Percentiles rank a stretch among this genome's conserved stretches.
phyloP scores from a whole-genome alignment of 2,329 filamentous ascomycete genomes.

The Blumeria hordei region DNA sequence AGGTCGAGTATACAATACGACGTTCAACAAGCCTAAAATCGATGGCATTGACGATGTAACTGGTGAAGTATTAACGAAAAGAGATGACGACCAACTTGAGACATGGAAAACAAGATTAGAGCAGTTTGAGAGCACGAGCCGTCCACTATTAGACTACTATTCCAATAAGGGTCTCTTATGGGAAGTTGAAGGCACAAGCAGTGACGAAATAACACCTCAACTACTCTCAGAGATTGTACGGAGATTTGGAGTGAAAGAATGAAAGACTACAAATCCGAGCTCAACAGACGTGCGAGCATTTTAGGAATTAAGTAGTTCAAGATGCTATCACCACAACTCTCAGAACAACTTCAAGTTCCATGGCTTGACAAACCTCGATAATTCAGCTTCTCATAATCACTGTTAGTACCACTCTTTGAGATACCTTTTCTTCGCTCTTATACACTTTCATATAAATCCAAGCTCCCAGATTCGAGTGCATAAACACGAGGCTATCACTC shows the following conservation, averaged over 20 bases:
- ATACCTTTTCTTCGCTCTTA: too few relatives aligned
- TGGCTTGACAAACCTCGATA: too few relatives aligned
- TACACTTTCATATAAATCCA: too few relatives aligned
- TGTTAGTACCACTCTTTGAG: too few relatives aligned
- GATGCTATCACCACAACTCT: too few relatives aligned
- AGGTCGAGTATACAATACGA: constrained; percentile 83
- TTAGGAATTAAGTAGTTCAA: too few relatives aligned
- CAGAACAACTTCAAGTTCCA: too few relatives aligned
- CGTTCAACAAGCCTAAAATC: constrained; percentile 68
- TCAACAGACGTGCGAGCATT: not conserved
- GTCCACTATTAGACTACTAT: constrained; percentile 73
- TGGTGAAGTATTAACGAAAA: constrained; percentile 60
- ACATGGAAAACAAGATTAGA: constrained; percentile 60
- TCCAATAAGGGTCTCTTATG: constrained; percentile 60
- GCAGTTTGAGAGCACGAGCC: constrained; percentile 72
- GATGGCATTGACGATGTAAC: constrained; percentile 72
- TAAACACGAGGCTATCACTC: not conserved
- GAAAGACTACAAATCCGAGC: not conserved
- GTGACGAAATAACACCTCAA: constrained; percentile 87
- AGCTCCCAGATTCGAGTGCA: too few relatives aligned
- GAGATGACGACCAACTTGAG: constrained; percentile 66
- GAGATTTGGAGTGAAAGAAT: constrained; percentile 29
- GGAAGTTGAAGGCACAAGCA: constrained; percentile 70
- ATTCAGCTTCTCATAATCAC: too few relatives aligned
- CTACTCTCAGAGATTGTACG: constrained; percentile 61